These are phyloP conservation scores for Anethum foeniculum DNA, from an alignment of 140 eudicot genomes.

Conservation along the genomic window DNA sequence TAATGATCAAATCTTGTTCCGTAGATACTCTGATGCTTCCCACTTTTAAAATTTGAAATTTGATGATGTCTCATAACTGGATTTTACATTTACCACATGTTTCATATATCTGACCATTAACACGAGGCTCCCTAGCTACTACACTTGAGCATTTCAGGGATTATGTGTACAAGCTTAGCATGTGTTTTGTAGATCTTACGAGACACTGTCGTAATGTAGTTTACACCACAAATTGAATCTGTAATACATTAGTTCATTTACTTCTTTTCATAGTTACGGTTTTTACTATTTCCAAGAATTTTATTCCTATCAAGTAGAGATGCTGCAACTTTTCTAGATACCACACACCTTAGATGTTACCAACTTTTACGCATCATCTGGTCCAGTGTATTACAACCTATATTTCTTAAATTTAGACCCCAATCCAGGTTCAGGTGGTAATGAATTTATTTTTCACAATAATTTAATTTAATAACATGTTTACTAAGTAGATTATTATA, in stretches of 20 bases:
- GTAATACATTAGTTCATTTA: background rate
- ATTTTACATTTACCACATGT: background rate
- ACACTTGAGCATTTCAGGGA: background rate
- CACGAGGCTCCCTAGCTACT: background rate
- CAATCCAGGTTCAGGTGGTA: too few relatives aligned
- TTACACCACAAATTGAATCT: background rate
- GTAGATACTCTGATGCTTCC: background rate
- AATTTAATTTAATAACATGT: too few relatives aligned
- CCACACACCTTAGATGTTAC: background rate
- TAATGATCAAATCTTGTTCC: background rate
- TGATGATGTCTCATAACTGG: background rate
- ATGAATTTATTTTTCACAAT: too few relatives aligned
- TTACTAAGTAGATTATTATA: too few relatives aligned
- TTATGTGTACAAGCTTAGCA: background rate
- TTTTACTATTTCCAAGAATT: background rate
- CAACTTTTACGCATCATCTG: background rate
- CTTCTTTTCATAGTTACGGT: background rate
- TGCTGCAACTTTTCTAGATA: background rate
- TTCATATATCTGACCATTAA: background rate
- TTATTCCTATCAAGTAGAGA: background rate
- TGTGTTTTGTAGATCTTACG: background rate
- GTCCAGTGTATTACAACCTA: background rate
- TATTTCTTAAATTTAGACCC: background rate
- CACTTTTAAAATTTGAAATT: too few relatives aligned
- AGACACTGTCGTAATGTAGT: background rate